Evolutionary conservation across 306 rosid genomes (phyloP).

Genomic region (Fagus crenata): DNA sequence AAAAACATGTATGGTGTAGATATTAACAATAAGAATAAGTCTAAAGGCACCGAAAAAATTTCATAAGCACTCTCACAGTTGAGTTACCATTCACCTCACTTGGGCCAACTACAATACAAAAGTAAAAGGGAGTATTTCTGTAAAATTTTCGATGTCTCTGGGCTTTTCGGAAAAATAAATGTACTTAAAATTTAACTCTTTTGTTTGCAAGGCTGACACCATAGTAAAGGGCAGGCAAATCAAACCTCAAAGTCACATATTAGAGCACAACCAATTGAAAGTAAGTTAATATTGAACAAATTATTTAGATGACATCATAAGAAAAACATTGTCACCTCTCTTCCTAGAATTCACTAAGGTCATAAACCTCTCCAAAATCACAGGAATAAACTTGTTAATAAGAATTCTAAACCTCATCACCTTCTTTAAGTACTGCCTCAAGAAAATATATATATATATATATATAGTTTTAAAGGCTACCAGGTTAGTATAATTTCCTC

Average conservation of each 20-base stretch:
- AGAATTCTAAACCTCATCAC: conserved; percentile 27
- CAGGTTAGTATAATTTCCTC: conserved; percentile 27
- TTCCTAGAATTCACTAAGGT: conserved; percentile 31
- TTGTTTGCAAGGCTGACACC: too few species aligned
- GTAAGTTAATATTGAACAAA: conserved; percentile 6
- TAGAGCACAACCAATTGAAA: conserved; percentile 16
- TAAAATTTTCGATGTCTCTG: too few species aligned
- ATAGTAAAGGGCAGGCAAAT: neutral
- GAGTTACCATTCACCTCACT: too few species aligned
- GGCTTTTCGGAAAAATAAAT: too few species aligned
- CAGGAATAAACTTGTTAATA: conserved; percentile 13
- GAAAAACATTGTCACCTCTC: conserved; percentile 16
- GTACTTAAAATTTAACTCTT: too few species aligned
- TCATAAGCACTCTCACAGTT: too few species aligned
- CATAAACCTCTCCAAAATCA: conserved; percentile 34
- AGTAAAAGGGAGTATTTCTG: too few species aligned
- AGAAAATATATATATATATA: neutral
- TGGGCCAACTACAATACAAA: too few species aligned
- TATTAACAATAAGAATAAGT: too few species aligned
- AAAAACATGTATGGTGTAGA: too few species aligned
- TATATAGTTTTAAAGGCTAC: neutral
- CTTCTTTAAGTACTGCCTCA: conserved; percentile 30
- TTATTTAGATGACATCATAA: conserved; percentile 9
- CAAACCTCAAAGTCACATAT: conserved; percentile 15
- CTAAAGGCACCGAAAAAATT: too few species aligned